Evolutionary conservation across 768 basidiomycete species (phyloP), one percentile per base, ranked within the genome.

Genomic region (Lepiota subincarnata): DNA sequence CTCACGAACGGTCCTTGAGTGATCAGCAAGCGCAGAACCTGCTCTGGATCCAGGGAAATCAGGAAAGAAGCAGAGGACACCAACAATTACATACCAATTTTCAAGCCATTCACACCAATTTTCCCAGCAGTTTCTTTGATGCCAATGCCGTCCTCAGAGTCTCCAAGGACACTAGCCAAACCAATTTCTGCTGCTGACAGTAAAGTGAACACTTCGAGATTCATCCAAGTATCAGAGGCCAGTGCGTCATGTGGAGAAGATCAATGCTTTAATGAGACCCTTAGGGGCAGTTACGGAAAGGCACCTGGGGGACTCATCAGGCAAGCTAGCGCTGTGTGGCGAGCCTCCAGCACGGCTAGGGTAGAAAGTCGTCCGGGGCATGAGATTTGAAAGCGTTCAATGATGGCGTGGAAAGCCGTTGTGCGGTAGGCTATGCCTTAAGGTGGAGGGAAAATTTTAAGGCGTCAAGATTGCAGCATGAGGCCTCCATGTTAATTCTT

Each of bases 161-260:
- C 68, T 0, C 64, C 69, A 16, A 73, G 62, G 36, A 70, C 59
- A 35, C 57, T 62, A 4, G 70, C 67, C 16, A 73, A 59, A 36
- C 64, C 67, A 16, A 71, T 66, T 44, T 72, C 66, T 28, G 68
- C 70, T 31, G 62, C 66, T 39, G 72, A 61, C 20, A 68, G 68
- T 18, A 73, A 64, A 47, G 69, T 59, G 14, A 69, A 66, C 26
- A 62, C 59, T 46, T 70, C 70, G 34, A 69, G 59, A 26, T 64
- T 61, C 64, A 65, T 67, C 64, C 66, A 70, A 3, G 69, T 67
- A 50, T 66, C 70, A 7, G 68, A 64, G 13, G 65, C 62, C 19
- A 72, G 59, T 12, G 70, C 68, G 56, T 73, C 70, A 49, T 70
- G 67, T 8, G 70, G 72, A 14, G 67, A 66, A 67, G 42, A 72